Conservation (phyloP, 2,329 filamentous ascomycete species). For the Hymenoscyphus fraxineus region DNA sequence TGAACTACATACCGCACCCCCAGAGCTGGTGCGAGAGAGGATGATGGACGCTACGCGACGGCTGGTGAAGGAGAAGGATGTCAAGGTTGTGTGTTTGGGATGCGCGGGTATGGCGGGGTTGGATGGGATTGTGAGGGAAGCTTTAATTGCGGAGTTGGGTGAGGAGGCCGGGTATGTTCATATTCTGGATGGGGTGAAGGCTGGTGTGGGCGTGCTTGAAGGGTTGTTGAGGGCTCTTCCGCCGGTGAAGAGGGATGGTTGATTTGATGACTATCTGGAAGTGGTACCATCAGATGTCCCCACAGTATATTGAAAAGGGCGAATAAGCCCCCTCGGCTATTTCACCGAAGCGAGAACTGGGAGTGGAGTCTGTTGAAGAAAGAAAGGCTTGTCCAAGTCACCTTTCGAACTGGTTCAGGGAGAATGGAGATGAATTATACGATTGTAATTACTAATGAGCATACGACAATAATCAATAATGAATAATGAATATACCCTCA, state of each 20-base stretch:
- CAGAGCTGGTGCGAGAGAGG: constrained; percentile 58
- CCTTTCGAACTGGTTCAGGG: too few relatives aligned
- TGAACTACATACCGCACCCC: constrained; percentile 69
- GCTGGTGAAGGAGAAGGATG: constrained; percentile 54
- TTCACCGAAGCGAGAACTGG: too few relatives aligned
- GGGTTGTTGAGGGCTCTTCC: constrained; percentile 26
- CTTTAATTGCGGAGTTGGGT: constrained; percentile 62
- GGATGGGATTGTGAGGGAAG: constrained; percentile 69
- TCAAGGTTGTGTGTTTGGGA: constrained; percentile 73
- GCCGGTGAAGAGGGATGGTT: background rate
- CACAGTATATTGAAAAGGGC: too few relatives aligned
- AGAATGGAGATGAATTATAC: too few relatives aligned
- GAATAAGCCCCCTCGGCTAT: too few relatives aligned
- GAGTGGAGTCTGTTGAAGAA: too few relatives aligned
- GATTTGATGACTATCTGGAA: too few relatives aligned
- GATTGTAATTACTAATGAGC: too few relatives aligned
- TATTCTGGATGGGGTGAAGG: constrained; percentile 77
- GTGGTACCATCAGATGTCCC: too few relatives aligned
- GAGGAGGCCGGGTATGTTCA: constrained; percentile 55
- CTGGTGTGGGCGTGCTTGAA: constrained; percentile 47
- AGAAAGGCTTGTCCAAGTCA: too few relatives aligned
- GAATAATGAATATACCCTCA: too few relatives aligned
- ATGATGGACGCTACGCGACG: constrained; percentile 67
- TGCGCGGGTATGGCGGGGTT: constrained; percentile 91
- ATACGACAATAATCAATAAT: too few relatives aligned